These are phyloP conservation scores for Monosporozyma siamensis DNA, from an alignment of 805 yeast species.

Conservation along the genomic window DNA sequence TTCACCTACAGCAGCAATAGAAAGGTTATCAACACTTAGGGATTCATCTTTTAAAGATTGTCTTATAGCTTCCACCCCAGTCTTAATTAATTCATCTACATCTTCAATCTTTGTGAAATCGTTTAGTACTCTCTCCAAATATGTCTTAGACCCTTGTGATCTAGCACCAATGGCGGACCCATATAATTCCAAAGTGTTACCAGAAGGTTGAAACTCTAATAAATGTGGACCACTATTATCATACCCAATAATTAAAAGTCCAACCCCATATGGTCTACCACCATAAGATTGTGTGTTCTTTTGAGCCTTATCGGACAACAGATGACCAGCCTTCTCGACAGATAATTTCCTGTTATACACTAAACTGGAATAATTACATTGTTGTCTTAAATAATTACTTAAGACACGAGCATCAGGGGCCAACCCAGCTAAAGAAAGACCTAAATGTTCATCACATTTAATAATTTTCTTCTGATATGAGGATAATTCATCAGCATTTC, in stretches of 20 bases:
- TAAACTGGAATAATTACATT: conserved; percentile 80
- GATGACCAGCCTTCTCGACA: conserved; percentile 69
- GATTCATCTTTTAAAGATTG: conserved; percentile 95
- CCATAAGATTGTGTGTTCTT: conserved; percentile 93
- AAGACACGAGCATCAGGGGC: conserved; percentile 97
- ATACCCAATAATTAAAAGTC: conserved; percentile 77
- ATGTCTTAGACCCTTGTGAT: conserved; percentile 96
- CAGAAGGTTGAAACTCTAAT: conserved; percentile 92
- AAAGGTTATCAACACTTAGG: conserved; percentile 71
- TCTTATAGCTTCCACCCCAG: conserved; percentile 83
- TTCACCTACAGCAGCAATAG: conserved; percentile 87
- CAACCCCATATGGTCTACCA: conserved; percentile 97
- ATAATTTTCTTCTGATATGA: conserved; percentile 92
- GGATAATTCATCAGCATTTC: conserved; percentile 96
- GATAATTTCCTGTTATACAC: conserved; percentile 80
- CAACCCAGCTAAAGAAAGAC: conserved; percentile 91
- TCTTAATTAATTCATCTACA: conserved; percentile 68
- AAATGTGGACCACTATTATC: conserved; percentile 94
- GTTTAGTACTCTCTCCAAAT: conserved; percentile 77
- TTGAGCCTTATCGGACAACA: conserved; percentile 95
- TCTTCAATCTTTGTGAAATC: conserved; percentile 45
- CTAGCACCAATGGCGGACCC: conserved; percentile 98
- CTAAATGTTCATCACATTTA: conserved; percentile 87
- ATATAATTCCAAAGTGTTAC: conserved; percentile 79
- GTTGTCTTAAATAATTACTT: conserved; percentile 80